These are phyloP conservation scores for Aspergillus floridensis DNA, from an alignment of 2,329 filamentous ascomycete species.

Conservation along the genomic window DNA sequence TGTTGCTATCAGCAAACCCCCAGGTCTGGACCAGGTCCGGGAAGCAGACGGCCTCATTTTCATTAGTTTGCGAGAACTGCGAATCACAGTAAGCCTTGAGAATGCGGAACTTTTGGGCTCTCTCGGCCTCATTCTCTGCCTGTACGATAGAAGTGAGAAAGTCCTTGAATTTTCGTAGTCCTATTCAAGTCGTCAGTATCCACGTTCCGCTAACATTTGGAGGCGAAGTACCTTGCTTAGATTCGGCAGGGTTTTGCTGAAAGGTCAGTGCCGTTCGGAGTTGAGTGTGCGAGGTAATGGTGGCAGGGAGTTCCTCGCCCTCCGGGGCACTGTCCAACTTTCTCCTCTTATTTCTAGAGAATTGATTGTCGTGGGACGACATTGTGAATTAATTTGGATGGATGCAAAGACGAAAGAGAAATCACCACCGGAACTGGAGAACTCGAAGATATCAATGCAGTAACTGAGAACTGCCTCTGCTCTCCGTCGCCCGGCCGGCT, in stretches of 20 bases:
- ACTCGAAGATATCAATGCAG: neutral
- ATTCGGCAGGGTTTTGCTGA: slow-evolving; percentile 61
- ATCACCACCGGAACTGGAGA: neutral
- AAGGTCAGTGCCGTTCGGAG: slow-evolving; percentile 67
- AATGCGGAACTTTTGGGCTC: slow-evolving; percentile 41
- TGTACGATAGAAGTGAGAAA: slow-evolving; percentile 43
- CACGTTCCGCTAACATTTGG: neutral
- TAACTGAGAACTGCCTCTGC: neutral
- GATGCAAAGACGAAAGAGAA: slow-evolving; percentile 8
- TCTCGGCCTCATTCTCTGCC: slow-evolving; percentile 35
- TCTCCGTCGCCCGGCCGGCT: neutral
- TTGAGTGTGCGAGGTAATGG: slow-evolving; percentile 56
- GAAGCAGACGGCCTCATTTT: slow-evolving; percentile 62
- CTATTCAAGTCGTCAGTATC: slow-evolving; percentile 24
- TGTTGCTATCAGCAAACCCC: slow-evolving; percentile 75
- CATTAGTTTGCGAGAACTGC: slow-evolving; percentile 50
- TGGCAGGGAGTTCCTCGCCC: slow-evolving; percentile 14
- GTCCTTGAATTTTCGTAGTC: slow-evolving; percentile 44
- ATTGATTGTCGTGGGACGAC: slow-evolving; percentile 34
- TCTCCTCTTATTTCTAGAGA: slow-evolving; percentile 39
- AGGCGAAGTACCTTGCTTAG: slow-evolving; percentile 59
- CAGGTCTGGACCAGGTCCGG: slow-evolving; percentile 82
- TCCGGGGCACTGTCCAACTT: slow-evolving; percentile 33
- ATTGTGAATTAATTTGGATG: slow-evolving; percentile 24
- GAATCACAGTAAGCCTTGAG: slow-evolving; percentile 52